These are phyloP conservation scores for Nicotiana attenuata DNA, from an alignment of 257 asterid species.

Conservation along the genomic window DNA sequence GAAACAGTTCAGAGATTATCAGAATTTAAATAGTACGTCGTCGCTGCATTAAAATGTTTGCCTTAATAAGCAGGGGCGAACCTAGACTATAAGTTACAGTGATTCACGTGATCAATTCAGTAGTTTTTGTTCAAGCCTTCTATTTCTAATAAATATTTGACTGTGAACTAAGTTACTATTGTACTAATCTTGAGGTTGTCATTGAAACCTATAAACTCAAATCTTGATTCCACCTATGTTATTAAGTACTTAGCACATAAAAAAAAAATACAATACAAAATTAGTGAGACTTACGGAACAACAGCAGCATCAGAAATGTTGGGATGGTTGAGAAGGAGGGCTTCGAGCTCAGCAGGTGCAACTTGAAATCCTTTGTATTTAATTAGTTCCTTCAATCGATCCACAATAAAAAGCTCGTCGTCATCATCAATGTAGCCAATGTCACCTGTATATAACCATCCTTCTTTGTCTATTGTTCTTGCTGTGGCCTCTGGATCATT, in stretches of 20 bases:
- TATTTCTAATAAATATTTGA: too few species aligned
- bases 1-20: not conserved
- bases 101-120: too few species aligned
- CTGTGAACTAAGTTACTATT: too few species aligned
- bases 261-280: too few species aligned
- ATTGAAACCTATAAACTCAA: too few species aligned
- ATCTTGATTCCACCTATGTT: rapidly evolving
- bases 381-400: conserved; percentile 75
- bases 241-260: too few species aligned
- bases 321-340: conserved; percentile 67
- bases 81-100: too few species aligned
- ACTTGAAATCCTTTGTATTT: conserved; percentile 91
- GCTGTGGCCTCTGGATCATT: conserved; percentile 60
- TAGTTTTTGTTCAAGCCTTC: too few species aligned
- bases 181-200: too few species aligned
- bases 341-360: conserved; percentile 94
- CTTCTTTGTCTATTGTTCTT: conserved; percentile 70
- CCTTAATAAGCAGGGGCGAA: too few species aligned
- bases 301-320: conserved; percentile 73
- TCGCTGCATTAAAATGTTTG: not conserved
- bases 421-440: conserved; percentile 72
- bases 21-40: not conserved
- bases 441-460: conserved; percentile 94
- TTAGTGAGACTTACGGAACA: conserved; percentile 47
- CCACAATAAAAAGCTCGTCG: conserved; percentile 87